Evolutionary conservation across 2,329 filamentous ascomycete species (phyloP).

Genomic region (Sporothrix sp.): DNA sequence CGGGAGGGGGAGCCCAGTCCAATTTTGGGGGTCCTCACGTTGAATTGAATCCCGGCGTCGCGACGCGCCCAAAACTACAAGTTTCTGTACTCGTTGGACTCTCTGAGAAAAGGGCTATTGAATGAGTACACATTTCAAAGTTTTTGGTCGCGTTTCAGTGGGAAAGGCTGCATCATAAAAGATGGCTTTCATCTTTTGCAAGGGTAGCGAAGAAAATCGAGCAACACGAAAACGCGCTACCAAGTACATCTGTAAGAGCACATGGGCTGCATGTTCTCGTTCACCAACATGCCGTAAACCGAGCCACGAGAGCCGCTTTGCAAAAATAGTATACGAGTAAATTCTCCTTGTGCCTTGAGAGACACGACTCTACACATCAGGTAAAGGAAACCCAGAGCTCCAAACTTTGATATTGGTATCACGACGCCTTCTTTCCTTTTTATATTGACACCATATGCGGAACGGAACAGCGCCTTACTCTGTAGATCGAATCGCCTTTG

Average conservation of each 20-base stretch:
- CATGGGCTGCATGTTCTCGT: too few relatives aligned
- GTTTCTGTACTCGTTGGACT: constrained; percentile 59
- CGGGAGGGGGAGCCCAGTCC: background rate
- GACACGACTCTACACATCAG: too few relatives aligned
- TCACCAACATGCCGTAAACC: too few relatives aligned
- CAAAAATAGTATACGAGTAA: too few relatives aligned
- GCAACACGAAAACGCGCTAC: background rate
- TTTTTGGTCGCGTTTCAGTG: background rate
- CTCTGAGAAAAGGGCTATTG: constrained; percentile 33
- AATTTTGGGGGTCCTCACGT: constrained; percentile 19
- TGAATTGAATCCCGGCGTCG: constrained; percentile 13
- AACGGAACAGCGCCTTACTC: too few relatives aligned
- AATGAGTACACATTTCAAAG: constrained; percentile 26
- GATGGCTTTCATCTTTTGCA: too few relatives aligned
- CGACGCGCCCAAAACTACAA: constrained; percentile 23
- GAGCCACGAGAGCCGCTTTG: too few relatives aligned
- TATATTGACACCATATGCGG: background rate
- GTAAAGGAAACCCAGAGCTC: too few relatives aligned
- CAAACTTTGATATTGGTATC: background rate
- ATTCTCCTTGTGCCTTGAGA: too few relatives aligned
- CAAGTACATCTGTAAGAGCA: too few relatives aligned
- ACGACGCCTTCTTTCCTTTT: background rate
- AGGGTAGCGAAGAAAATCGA: constrained; percentile 12
- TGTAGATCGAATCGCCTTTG: too few relatives aligned
- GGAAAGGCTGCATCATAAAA: too few relatives aligned